Percentiles rank a stretch among this genome's conserved stretches.
These are phyloP conservation scores for Boeremia lycopersici DNA, from an alignment of 2,329 filamentous ascomycete genomes.

Conservation along the genomic window DNA sequence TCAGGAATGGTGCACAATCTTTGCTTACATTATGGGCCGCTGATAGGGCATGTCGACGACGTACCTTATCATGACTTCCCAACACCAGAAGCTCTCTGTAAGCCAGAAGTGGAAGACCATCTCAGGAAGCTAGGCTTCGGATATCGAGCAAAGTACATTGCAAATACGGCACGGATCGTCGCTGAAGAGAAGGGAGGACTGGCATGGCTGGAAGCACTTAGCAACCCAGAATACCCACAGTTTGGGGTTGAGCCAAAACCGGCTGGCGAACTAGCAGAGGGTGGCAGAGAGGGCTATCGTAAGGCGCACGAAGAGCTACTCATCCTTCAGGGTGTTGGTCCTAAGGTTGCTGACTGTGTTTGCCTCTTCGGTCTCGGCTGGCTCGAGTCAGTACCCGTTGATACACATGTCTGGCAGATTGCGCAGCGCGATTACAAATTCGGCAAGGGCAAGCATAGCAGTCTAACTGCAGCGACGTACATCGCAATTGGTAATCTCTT, in stretches of 20 bases:
- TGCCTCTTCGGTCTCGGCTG: conserved; percentile 96
- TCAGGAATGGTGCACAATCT: conserved; percentile 96
- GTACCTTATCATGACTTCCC: conserved; percentile 89
- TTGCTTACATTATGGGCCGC: conserved; percentile 80
- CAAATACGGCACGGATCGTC: conserved; percentile 80
- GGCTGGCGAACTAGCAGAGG: conserved; percentile 56
- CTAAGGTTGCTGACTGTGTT: conserved; percentile 96
- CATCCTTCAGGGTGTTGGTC: conserved; percentile 83
- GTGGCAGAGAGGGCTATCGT: conserved; percentile 70
- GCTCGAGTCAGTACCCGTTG: conserved; percentile 92
- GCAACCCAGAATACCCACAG: conserved; percentile 75
- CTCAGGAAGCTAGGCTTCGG: conserved; percentile 88
- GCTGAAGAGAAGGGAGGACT: conserved; percentile 64
- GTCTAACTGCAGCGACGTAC: conserved; percentile 86
- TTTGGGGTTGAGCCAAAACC: conserved; percentile 55
- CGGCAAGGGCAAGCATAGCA: conserved; percentile 79
- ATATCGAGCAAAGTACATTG: conserved; percentile 91
- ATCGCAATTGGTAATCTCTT: conserved; percentile 91
- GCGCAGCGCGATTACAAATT: conserved; percentile 96
- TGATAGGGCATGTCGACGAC: conserved; percentile 72
- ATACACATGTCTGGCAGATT: conserved; percentile 98
- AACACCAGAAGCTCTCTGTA: conserved; percentile 72
- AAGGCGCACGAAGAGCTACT: conserved; percentile 81
- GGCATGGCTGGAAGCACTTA: conserved; percentile 77
- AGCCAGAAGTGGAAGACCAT: conserved; percentile 75